A percentile compares a stretch with the other conserved stretches of the same genome.
These are phyloP conservation scores for Dictyostelium firmibasis DNA, from an alignment of 78 protist species.

Conservation along the genomic window DNA sequence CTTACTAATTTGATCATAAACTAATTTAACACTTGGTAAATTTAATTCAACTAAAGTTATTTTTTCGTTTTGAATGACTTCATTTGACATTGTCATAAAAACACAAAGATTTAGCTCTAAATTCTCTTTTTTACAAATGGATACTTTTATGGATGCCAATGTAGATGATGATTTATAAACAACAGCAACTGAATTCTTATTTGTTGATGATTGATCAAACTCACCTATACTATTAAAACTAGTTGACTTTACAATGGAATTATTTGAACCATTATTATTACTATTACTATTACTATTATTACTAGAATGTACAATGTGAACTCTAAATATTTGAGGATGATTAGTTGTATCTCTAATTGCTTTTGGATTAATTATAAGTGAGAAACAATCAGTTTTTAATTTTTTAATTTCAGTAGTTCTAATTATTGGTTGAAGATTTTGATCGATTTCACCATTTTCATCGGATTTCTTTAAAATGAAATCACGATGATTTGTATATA, in stretches of 20 bases:
- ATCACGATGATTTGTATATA: conserved; percentile 3
- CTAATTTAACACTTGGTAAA: conserved; percentile 17
- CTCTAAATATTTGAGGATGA: conserved; percentile 53
- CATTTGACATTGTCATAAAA: conserved; percentile 60
- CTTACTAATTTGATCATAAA: conserved; percentile 42
- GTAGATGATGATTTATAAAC: conserved; percentile 17
- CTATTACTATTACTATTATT: neutral
- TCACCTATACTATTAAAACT: neutral
- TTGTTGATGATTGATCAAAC: neutral
- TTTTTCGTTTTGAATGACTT: conserved; percentile 37
- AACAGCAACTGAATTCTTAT: conserved; percentile 37
- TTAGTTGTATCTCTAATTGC: neutral
- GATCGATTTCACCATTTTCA: conserved; percentile 53
- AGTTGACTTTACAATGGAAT: neutral
- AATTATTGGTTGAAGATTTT: neutral
- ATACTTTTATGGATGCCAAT: neutral
- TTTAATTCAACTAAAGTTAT: conserved; percentile 29
- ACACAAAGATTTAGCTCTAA: conserved; percentile 43
- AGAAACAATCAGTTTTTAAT: conserved; percentile 7
- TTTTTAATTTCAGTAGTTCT: conserved; percentile 18
- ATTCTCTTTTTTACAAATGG: conserved; percentile 57
- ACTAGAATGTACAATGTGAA: conserved; percentile 24
- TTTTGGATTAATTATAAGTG: neutral
- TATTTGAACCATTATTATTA: neutral
- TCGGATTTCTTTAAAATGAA: conserved; percentile 5